phyloP scores from a whole-genome alignment of 2,329 filamentous ascomycete genomes.

The Trichoderma pleuroti region DNA sequence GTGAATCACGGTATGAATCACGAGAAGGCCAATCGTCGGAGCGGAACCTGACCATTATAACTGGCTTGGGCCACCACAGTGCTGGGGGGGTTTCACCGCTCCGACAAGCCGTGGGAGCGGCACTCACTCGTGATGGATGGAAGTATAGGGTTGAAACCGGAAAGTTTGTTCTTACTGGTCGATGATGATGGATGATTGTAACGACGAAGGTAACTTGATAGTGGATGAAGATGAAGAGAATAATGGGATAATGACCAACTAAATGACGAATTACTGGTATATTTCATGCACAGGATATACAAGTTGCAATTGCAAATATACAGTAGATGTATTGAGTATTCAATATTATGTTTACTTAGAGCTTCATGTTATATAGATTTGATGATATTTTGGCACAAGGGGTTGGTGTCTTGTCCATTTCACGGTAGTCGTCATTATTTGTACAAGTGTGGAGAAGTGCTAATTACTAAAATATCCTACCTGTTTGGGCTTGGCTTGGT shows the following conservation, averaged over 20 bases:
- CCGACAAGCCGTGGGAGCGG: constrained; percentile 74
- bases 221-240: background rate
- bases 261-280: background rate
- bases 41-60: constrained; percentile 68
- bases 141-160: constrained; percentile 71
- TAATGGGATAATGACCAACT: background rate
- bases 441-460: background rate
- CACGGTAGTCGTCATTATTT: background rate
- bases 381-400: background rate
- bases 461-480: background rate
- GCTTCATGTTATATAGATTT: background rate
- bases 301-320: background rate
- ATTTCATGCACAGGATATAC: background rate
- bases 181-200: constrained; percentile 19
- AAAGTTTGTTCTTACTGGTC: constrained; percentile 65
- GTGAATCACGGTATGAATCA: constrained; percentile 60
- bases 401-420: background rate
- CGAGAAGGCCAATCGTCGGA: constrained; percentile 49
- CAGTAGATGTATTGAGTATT: background rate
- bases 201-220: background rate
- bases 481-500: background rate
- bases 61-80: constrained; percentile 76
- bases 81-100: constrained; percentile 71
- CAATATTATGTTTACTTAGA: background rate
- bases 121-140: constrained; percentile 77